Conservation (phyloP, 352 stramenopile genomes). For the Phytophthora citricola region DNA sequence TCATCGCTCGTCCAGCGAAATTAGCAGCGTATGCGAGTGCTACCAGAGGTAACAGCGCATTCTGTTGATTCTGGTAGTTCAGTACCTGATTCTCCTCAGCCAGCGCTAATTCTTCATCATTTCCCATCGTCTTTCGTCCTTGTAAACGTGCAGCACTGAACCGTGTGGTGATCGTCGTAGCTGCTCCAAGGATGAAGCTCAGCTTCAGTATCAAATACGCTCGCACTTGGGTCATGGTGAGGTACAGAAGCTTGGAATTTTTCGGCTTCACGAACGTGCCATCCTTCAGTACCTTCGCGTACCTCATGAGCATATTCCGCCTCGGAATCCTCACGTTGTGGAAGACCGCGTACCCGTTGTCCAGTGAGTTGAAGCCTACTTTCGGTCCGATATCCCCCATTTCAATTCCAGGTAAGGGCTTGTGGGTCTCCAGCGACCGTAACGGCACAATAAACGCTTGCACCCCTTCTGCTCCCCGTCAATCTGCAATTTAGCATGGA, state of each 20-base stretch:
- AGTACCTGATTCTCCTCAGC: slow-evolving; percentile 52
- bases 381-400: slow-evolving; percentile 36
- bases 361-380: slow-evolving; percentile 34
- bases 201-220: slow-evolving; percentile 38
- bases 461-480: slow-evolving; percentile 19
- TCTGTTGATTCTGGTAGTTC: slow-evolving; percentile 61
- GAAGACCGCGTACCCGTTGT: slow-evolving; percentile 36
- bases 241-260: slow-evolving; percentile 68
- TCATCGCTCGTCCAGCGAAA: slow-evolving; percentile 27
- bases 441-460: slow-evolving; percentile 35
- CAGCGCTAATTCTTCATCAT: slow-evolving; percentile 26
- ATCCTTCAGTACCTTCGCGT: slow-evolving; percentile 50
- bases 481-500: slow-evolving; percentile 29
- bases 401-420: slow-evolving; percentile 22
- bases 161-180: slow-evolving; percentile 53
- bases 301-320: slow-evolving; percentile 36
- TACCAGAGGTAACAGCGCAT: slow-evolving; percentile 46
- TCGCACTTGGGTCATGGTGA: slow-evolving; percentile 60
- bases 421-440: slow-evolving; percentile 22
- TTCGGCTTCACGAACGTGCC: slow-evolving; percentile 62
- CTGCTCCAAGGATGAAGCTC: slow-evolving; percentile 31
- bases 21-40: slow-evolving; percentile 35
- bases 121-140: slow-evolving; percentile 34
- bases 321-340: slow-evolving; percentile 25
- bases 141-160: slow-evolving; percentile 59